Evolutionary conservation across 306 rosid species (phyloP).

Genomic region (Datisca glomerata): DNA sequence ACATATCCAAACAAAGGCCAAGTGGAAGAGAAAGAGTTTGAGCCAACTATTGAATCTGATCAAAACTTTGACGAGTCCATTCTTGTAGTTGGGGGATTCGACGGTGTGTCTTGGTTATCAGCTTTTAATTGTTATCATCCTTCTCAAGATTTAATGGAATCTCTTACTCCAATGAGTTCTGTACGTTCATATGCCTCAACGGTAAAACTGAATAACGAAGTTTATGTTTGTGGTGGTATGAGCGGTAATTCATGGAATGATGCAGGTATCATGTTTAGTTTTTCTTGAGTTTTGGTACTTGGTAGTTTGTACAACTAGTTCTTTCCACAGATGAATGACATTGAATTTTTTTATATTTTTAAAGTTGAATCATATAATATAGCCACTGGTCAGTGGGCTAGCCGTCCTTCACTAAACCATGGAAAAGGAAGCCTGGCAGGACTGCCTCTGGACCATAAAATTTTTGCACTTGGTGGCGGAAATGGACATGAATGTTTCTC

Average conservation of each 20-base stretch:
- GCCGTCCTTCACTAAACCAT: slow-evolving; percentile 23
- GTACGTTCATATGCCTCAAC: slow-evolving; percentile 17
- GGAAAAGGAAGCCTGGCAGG: slow-evolving; percentile 30
- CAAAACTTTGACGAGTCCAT: slow-evolving; percentile 18
- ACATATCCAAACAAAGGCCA: slow-evolving; percentile 3
- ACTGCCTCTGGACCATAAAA: slow-evolving; percentile 22
- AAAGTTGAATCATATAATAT: slow-evolving; percentile 36
- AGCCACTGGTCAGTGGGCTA: slow-evolving; percentile 20
- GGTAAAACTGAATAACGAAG: slow-evolving; percentile 23
- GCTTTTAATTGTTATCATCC: slow-evolving; percentile 21
- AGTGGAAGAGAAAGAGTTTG: not conserved
- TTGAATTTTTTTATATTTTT: slow-evolving; percentile 2
- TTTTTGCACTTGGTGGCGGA: slow-evolving; percentile 42
- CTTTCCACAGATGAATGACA: slow-evolving; percentile 4
- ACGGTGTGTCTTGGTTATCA: slow-evolving; percentile 23
- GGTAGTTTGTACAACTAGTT: no score
- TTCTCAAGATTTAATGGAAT: slow-evolving; percentile 14
- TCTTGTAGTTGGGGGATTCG: slow-evolving; percentile 31
- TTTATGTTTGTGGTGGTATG: slow-evolving; percentile 30
- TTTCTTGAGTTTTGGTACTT: no score
- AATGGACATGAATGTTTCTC: slow-evolving; percentile 25
- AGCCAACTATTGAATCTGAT: slow-evolving; percentile 3
- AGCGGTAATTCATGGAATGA: slow-evolving; percentile 17
- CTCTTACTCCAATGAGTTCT: slow-evolving; percentile 27
- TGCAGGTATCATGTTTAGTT: slow-evolving; percentile 19